Conservation (phyloP, 2,329 filamentous ascomycete genomes). For the Leptographium procerum region DNA sequence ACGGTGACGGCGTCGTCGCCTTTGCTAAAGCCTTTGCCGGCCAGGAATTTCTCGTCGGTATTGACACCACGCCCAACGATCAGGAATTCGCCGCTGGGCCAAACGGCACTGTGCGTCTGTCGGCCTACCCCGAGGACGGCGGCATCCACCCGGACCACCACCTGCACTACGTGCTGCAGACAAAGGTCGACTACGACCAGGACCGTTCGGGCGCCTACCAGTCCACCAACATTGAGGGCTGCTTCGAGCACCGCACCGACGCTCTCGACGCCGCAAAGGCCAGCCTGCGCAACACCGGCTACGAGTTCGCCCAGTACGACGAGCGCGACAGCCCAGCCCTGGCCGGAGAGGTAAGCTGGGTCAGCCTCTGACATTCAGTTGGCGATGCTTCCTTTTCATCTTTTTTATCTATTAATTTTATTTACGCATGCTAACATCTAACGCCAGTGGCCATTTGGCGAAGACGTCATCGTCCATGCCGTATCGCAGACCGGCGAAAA, state of each 20-base stretch:
- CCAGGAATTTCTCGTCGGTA: constrained; percentile 24
- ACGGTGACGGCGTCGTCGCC: constrained; percentile 27
- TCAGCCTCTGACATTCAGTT: constrained; percentile 1
- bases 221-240: constrained; percentile 27
- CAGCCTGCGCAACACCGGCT: constrained; percentile 17
- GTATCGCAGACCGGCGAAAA: constrained; percentile 30
- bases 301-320: constrained; percentile 23
- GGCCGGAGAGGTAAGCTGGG: background rate
- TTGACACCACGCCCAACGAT: constrained; percentile 27
- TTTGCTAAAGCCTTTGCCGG: constrained; percentile 24
- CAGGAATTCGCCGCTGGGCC: constrained; percentile 16
- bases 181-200: constrained; percentile 27
- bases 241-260: constrained; percentile 21
- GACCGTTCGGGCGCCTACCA: constrained; percentile 24
- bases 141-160: constrained; percentile 13
- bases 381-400: no score
- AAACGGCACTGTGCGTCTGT: constrained; percentile 14
- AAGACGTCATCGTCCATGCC: constrained; percentile 31
- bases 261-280: constrained; percentile 23
- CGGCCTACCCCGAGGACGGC: constrained; percentile 5
- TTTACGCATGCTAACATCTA: background rate
- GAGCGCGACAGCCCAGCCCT: constrained; percentile 15
- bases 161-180: constrained; percentile 31
- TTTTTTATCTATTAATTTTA: background rate
- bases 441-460: constrained; percentile 33